phyloP scores from a whole-genome alignment of 2,329 filamentous ascomycete species.

The Botryotinia convoluta region DNA sequence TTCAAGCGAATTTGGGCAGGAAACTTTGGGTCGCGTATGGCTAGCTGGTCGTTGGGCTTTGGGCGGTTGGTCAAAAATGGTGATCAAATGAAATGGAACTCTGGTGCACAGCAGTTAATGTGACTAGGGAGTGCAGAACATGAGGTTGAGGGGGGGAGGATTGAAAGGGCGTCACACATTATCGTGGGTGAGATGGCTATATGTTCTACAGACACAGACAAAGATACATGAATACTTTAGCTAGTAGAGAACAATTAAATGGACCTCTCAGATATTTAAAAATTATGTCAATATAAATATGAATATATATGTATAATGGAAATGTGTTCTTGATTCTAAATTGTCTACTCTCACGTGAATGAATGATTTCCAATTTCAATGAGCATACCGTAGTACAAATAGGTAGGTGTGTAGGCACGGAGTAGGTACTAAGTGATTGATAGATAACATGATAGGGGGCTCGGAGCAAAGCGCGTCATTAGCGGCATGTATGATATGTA shows the following conservation, averaged over 20 bases:
- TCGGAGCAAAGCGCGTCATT: background rate
- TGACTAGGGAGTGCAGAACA: background rate
- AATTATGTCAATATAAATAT: background rate
- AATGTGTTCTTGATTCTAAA: background rate
- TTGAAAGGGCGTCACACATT: background rate
- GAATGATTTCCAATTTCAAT: background rate
- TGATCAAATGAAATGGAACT: background rate
- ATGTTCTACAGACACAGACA: background rate
- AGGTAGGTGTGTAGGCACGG: too few species aligned
- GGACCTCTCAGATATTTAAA: background rate
- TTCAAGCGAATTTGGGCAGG: slow-evolving; percentile 7
- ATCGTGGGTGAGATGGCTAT: background rate
- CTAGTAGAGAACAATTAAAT: background rate
- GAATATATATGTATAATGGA: background rate
- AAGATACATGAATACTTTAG: background rate
- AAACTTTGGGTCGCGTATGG: background rate
- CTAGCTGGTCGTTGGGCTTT: background rate
- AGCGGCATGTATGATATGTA: background rate
- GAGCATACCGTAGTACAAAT: background rate
- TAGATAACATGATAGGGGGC: background rate
- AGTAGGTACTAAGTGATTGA: background rate
- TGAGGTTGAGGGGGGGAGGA: background rate
- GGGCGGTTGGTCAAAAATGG: background rate
- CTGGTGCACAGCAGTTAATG: slow-evolving; percentile 2
- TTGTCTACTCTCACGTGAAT: background rate